phyloP scores from a whole-genome alignment of 2,329 filamentous ascomycete species.

The Scopulariopsis brevicaulis region DNA sequence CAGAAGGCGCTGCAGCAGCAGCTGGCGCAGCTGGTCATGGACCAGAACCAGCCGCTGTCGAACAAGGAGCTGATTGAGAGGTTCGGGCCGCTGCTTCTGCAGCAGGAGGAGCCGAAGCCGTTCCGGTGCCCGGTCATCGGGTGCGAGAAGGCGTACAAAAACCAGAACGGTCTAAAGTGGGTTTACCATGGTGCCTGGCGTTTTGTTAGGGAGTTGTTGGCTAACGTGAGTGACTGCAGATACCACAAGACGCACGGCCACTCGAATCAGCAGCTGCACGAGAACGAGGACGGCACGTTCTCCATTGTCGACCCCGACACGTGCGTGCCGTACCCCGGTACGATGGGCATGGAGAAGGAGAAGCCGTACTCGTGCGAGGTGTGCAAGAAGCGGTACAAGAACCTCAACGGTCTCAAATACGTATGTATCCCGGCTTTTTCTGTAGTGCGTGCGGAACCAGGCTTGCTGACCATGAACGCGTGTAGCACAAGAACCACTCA shows the following conservation, averaged over 20 bases:
- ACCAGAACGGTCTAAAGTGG: constrained; percentile 96
- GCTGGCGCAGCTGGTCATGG: constrained; percentile 61
- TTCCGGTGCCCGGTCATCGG: constrained; percentile 97
- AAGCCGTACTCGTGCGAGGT: constrained; percentile 97
- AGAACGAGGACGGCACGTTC: constrained; percentile 94
- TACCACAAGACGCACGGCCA: constrained; percentile 79
- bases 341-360: constrained; percentile 98
- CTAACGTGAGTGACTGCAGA: constrained; percentile 20
- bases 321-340: constrained; percentile 86
- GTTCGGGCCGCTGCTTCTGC: constrained; percentile 43
- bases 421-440: constrained; percentile 31
- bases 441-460: background rate
- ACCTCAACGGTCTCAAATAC: constrained; percentile 96
- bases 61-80: constrained; percentile 45
- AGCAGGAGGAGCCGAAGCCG: constrained; percentile 88
- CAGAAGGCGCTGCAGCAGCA: constrained; percentile 57
- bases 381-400: constrained; percentile 98
- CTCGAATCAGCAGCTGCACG: constrained; percentile 90
- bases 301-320: constrained; percentile 97
- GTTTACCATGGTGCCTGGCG: constrained; percentile 14
- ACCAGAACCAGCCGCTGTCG: constrained; percentile 60
- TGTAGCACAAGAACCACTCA: constrained; percentile 10
- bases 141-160: constrained; percentile 99
- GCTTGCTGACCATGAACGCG: background rate
- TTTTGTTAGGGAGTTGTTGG: background rate